phyloP scores from a whole-genome alignment of 108 stramenopile genomes.

The Cylindrotheca fusiformis region DNA sequence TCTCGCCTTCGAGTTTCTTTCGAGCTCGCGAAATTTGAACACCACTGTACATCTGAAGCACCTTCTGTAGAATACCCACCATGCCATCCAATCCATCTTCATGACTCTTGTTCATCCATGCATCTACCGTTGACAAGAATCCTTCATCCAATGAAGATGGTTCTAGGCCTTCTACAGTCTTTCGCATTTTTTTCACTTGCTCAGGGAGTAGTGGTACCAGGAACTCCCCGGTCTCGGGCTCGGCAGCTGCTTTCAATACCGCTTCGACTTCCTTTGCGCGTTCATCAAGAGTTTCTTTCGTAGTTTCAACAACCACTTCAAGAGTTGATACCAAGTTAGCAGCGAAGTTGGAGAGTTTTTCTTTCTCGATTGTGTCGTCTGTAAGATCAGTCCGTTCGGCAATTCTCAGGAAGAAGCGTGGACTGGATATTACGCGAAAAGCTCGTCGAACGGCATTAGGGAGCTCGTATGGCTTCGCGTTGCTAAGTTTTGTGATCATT shows the following conservation, averaged over 20 bases:
- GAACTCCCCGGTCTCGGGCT: slow-evolving; percentile 84
- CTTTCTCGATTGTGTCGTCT: slow-evolving; percentile 47
- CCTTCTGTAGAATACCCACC: slow-evolving; percentile 83
- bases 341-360: slow-evolving; percentile 64
- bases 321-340: slow-evolving; percentile 72
- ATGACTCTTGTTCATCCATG: slow-evolving; percentile 88
- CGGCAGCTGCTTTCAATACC: slow-evolving; percentile 80
- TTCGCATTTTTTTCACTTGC: slow-evolving; percentile 68
- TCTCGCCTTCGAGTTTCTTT: slow-evolving; percentile 9
- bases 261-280: slow-evolving; percentile 74
- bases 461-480: slow-evolving; percentile 84
- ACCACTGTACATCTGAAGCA: slow-evolving; percentile 88
- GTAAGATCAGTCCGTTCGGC: slow-evolving; percentile 65
- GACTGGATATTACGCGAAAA: slow-evolving; percentile 80
- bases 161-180: slow-evolving; percentile 53
- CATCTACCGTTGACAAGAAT: slow-evolving; percentile 80
- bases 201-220: slow-evolving; percentile 71
- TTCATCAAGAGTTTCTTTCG: slow-evolving; percentile 74
- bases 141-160: slow-evolving; percentile 67
- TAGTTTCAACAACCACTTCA: slow-evolving; percentile 73
- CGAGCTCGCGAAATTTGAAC: slow-evolving; percentile 58
- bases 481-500: slow-evolving; percentile 78
- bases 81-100: slow-evolving; percentile 90
- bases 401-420: slow-evolving; percentile 85
- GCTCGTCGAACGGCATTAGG: slow-evolving; percentile 79